phyloP scores from a whole-genome alignment of 768 basidiomycete genomes.

The Mycena vulgaris region DNA sequence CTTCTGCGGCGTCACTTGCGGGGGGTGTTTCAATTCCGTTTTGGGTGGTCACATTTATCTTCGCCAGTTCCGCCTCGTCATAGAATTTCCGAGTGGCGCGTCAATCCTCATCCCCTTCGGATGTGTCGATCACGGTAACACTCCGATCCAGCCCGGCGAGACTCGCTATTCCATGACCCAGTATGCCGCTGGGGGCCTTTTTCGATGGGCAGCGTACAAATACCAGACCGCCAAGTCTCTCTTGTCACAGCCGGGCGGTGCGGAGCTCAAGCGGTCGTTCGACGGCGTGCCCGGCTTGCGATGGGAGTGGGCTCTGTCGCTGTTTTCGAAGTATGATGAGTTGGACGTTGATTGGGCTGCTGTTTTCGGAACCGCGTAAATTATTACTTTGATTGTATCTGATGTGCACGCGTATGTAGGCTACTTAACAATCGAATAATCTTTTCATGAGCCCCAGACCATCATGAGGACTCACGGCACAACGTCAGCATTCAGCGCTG shows the following conservation, averaged over 20 bases:
- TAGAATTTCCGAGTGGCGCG: conserved; percentile 34
- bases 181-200: conserved; percentile 39
- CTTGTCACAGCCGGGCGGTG: neutral
- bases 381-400: too few relatives aligned
- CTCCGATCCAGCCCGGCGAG: conserved; percentile 33
- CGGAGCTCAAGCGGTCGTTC: neutral
- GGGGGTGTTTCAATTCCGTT: conserved; percentile 11
- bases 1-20: conserved; percentile 24
- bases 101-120: neutral
- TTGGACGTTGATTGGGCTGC: too few relatives aligned
- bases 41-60: conserved; percentile 26
- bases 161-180: too few relatives aligned
- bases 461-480: too few relatives aligned
- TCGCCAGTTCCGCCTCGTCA: conserved; percentile 28
- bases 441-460: too few relatives aligned
- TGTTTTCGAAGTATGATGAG: neutral
- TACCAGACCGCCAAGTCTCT: conserved; percentile 3
- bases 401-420: too few relatives aligned
- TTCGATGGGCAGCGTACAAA: conserved; percentile 41
- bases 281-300: conserved; percentile 10
- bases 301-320: conserved; percentile 6
- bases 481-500: too few relatives aligned
- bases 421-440: too few relatives aligned
- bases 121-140: conserved; percentile 31
- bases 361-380: conserved; percentile 2